Percentiles rank a stretch among this genome's conserved stretches.
Evolutionary conservation across 1,284 basidiomycete species (phyloP).

Genomic region (Leucoagaricus sp.): DNA sequence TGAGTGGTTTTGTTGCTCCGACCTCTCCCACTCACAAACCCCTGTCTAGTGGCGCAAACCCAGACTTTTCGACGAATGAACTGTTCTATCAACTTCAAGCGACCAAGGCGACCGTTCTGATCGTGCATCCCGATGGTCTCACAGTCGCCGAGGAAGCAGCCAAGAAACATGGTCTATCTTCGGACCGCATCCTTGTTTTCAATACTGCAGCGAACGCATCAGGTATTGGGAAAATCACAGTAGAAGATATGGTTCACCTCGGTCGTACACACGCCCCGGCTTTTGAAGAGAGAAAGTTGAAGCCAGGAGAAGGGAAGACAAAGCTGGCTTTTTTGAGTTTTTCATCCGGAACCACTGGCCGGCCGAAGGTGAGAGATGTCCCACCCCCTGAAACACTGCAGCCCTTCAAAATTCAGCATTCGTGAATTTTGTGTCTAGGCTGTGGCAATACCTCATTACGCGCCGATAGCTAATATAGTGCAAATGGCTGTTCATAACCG

Average conservation of each 20-base stretch:
- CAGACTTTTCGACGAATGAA: constrained; percentile 68
- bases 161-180: constrained; percentile 47
- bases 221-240: constrained; percentile 26
- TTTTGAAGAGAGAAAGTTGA: constrained; percentile 46
- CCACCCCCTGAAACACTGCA: not conserved
- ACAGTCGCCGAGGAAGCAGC: constrained; percentile 58
- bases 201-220: constrained; percentile 29
- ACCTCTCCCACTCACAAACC: not conserved
- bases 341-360: constrained; percentile 63
- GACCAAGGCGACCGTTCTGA: constrained; percentile 56
- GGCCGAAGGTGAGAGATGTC: constrained; percentile 42
- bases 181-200: constrained; percentile 54
- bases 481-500: constrained; percentile 52
- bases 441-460: constrained; percentile 63
- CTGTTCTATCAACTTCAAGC: constrained; percentile 61
- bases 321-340: constrained; percentile 77
- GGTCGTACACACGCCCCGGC: constrained; percentile 34
- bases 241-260: constrained; percentile 39
- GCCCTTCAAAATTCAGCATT: not conserved
- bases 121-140: constrained; percentile 58
- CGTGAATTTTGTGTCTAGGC: constrained; percentile 40
- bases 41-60: constrained; percentile 52
- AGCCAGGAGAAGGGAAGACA: constrained; percentile 63
- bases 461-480: constrained; percentile 59
- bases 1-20: constrained; percentile 29